Evolutionary conservation across 1,139 yeast genomes (phyloP), one percentile per base, ranked within the genome.

Genomic region (Geotrichum carabidarum): DNA sequence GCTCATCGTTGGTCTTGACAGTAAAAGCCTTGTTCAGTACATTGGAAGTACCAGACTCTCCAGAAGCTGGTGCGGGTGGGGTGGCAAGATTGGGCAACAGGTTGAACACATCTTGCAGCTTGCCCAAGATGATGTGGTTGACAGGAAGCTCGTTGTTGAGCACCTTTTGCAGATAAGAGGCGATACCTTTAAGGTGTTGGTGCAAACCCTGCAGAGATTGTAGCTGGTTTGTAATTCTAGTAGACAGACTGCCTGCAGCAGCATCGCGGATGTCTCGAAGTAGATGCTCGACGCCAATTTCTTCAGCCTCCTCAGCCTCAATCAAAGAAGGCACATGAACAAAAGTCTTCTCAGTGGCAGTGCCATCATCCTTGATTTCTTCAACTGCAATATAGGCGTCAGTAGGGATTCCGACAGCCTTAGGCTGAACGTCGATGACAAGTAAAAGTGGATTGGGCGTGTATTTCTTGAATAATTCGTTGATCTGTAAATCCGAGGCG

Each of bases 231-330:
- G 98, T 89, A 54, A 93, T 83, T 67, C 85, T 82, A 53, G 91
- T 81, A 1, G 97, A 85, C 60, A 94, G 78, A 50, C 87, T 85
- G 12, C 99, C 99, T 8, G 96, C 95, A 8, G 98, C 97, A 64
- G 91, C 97, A 68, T 93, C 98, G 65, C 97, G 82, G 41, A 90
- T 89, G 66, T 94, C 99, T 66, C 98, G 83, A 60, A 94, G 75
- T 59, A 94, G 74, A 68, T 94, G 99, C 69, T 94, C 99, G 8
- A 94, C 99, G 59, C 99, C 99, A 63, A 94, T 94, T 72, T 94
- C 99, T 72, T 94, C 99, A 2, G 99, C 99, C 70, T 94, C 99
- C 69, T 94, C 99, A 2, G 99, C 99, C 68, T 89, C 95, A 60
- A 94, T 90, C 35, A 82, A 78, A 12, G 96, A 87, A 12, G 98